Conservation (phyloP, 106 monocot species). For the Dendrobium catenatum region DNA sequence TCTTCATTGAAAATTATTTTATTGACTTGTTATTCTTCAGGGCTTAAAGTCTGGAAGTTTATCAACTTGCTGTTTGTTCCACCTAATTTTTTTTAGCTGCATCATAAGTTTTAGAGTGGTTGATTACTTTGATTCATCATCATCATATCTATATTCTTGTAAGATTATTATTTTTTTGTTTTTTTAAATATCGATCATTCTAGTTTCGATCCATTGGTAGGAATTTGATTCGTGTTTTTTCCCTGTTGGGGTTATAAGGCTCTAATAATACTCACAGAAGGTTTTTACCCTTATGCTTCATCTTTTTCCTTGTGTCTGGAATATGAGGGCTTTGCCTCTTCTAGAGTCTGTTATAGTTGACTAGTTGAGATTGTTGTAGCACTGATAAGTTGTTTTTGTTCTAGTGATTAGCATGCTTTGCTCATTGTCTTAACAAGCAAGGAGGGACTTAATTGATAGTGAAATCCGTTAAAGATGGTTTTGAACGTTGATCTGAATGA, state of each 20-base stretch:
- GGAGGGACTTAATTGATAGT: not conserved
- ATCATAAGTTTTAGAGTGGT: too few species aligned
- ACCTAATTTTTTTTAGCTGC: too few species aligned
- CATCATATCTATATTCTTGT: too few species aligned
- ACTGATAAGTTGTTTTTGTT: not conserved
- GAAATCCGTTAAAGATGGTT: conserved; percentile 1
- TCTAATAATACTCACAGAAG: not conserved
- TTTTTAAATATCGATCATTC: too few species aligned
- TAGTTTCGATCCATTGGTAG: not conserved
- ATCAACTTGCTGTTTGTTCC: too few species aligned
- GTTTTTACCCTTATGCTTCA: too few species aligned
- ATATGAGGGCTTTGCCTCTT: not conserved
- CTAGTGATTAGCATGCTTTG: not conserved
- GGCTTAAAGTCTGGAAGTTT: too few species aligned
- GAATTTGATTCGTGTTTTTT: not conserved
- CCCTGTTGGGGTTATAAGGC: not conserved
- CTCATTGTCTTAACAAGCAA: not conserved
- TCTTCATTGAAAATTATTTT: too few species aligned
- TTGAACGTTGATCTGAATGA: not conserved
- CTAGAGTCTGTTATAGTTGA: not conserved
- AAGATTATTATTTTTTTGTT: too few species aligned
- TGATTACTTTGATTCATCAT: too few species aligned
- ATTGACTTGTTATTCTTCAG: too few species aligned
- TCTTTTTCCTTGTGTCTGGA: not conserved
- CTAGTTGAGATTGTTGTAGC: not conserved